Percentiles rank a stretch among this genome's conserved stretches.
Conservation (phyloP, 2,329 filamentous ascomycete species). For the Davidsoniella virescens region DNA sequence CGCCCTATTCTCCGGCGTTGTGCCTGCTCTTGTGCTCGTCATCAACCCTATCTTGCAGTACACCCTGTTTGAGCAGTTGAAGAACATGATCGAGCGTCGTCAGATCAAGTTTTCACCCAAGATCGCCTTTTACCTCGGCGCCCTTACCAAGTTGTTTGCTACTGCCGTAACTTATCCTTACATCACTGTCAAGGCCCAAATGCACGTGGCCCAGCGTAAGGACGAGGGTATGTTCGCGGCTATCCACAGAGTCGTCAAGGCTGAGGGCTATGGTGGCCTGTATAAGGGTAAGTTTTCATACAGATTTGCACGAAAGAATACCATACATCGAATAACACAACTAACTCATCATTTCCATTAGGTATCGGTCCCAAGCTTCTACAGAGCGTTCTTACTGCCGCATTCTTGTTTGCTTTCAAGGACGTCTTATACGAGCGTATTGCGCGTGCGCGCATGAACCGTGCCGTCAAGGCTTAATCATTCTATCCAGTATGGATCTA, state of each 20-base stretch:
- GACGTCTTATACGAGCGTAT: conserved; percentile 83
- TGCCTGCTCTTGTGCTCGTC: conserved; percentile 83
- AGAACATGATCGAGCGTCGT: conserved; percentile 68
- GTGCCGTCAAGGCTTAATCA: conserved; percentile 23
- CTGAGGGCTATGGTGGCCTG: conserved; percentile 82
- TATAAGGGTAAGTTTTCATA: conserved; percentile 59
- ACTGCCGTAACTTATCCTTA: conserved; percentile 94
- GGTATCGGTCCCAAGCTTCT: conserved; percentile 93
- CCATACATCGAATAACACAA: neutral
- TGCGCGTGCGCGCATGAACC: conserved; percentile 41
- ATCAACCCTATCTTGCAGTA: conserved; percentile 98
- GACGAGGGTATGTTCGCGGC: conserved; percentile 65
- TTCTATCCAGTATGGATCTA: too few relatives aligned
- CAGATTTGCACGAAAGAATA: too few relatives aligned
- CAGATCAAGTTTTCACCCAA: conserved; percentile 56
- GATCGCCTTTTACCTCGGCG: conserved; percentile 80
- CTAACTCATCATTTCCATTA: conserved; percentile 21
- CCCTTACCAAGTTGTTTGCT: conserved; percentile 84
- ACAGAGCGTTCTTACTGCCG: conserved; percentile 90
- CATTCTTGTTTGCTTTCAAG: conserved; percentile 95
- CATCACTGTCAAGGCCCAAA: conserved; percentile 95
- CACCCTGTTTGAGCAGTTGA: conserved; percentile 96
- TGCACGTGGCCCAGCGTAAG: conserved; percentile 75
- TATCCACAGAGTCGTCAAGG: conserved; percentile 61
- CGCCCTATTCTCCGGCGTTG: conserved; percentile 79